A percentile compares a stretch with the other conserved stretches of the same genome.
Evolutionary conservation across 352 stramenopile genomes (phyloP).

Genomic region (Phytophthora sansomeana): DNA sequence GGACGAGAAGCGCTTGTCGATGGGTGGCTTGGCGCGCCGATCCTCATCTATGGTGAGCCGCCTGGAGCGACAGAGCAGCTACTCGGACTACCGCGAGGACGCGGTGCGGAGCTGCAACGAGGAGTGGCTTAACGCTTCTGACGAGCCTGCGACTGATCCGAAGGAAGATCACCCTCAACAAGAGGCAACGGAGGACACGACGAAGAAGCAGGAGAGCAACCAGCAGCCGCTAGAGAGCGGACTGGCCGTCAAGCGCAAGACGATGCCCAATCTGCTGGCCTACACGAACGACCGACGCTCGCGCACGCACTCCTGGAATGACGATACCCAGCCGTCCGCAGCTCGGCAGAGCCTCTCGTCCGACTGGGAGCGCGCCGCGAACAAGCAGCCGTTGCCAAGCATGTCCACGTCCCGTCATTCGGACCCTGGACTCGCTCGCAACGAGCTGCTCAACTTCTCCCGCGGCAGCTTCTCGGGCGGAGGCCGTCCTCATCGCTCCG

Average conservation of each 20-base stretch:
- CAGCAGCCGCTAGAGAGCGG: conserved; percentile 41
- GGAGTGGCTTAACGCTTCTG: conserved; percentile 33
- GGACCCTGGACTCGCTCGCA: conserved; percentile 68
- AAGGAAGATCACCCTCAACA: conserved; percentile 41
- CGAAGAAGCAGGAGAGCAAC: conserved; percentile 11
- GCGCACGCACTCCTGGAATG: conserved; percentile 68
- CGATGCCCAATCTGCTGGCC: conserved; percentile 61
- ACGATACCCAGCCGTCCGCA: conserved; percentile 29
- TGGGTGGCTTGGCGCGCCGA: conserved; percentile 28
- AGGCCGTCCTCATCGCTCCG: conserved; percentile 47
- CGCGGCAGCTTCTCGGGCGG: conserved; percentile 55
- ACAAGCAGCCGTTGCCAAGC: conserved; percentile 42
- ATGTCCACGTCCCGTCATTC: conserved; percentile 64
- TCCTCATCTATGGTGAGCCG: conserved; percentile 42
- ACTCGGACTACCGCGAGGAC: conserved; percentile 47
- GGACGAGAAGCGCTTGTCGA: conserved; percentile 36
- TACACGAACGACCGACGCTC: conserved; percentile 52
- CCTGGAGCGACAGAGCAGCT: conserved; percentile 43
- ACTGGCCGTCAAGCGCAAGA: conserved; percentile 49
- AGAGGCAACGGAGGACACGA: conserved; percentile 12
- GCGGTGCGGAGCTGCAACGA: conserved; percentile 36
- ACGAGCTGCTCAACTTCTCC: conserved; percentile 77
- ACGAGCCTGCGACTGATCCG: conserved; percentile 32
- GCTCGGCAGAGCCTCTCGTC: conserved; percentile 47
- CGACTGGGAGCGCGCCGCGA: conserved; percentile 60